Conservation (phyloP, 2,329 filamentous ascomycete species). For the Lecanicillium sp. region DNA sequence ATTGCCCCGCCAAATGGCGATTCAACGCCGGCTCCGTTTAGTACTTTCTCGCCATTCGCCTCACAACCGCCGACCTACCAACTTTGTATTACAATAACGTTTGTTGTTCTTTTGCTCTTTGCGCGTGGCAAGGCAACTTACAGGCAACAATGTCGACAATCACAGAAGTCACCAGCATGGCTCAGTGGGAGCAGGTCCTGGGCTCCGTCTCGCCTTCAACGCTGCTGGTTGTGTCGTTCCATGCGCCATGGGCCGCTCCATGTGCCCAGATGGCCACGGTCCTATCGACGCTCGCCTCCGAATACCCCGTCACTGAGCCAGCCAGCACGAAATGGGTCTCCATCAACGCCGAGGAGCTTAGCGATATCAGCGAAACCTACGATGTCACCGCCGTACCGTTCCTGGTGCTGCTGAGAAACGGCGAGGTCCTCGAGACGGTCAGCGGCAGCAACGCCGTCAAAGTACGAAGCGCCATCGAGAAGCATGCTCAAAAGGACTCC, state of each 20-base stretch:
- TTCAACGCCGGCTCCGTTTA: no score
- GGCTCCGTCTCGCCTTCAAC: slow-evolving; percentile 58
- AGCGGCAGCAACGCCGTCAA: slow-evolving; percentile 84
- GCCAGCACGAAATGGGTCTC: slow-evolving; percentile 72
- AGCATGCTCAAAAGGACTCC: slow-evolving; percentile 50
- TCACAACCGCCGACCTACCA: slow-evolving; percentile 6
- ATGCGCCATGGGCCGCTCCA: slow-evolving; percentile 92
- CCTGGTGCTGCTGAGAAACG: slow-evolving; percentile 71
- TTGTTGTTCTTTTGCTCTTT: neutral
- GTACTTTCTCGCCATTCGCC: slow-evolving; percentile 11
- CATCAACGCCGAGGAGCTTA: slow-evolving; percentile 89
- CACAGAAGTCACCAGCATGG: slow-evolving; percentile 65
- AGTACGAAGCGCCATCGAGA: slow-evolving; percentile 79
- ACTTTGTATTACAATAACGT: slow-evolving; percentile 1
- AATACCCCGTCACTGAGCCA: slow-evolving; percentile 65
- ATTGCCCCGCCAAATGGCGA: slow-evolving; percentile 12
- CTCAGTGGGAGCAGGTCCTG: slow-evolving; percentile 63
- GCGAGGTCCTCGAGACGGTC: slow-evolving; percentile 72
- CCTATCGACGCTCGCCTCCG: slow-evolving; percentile 74
- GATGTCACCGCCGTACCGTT: slow-evolving; percentile 92
- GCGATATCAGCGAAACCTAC: slow-evolving; percentile 85
- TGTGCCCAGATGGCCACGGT: slow-evolving; percentile 91
- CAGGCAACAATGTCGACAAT: slow-evolving; percentile 59
- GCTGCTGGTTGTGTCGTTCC: slow-evolving; percentile 84
- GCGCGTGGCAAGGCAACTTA: neutral